Evolutionary conservation across 768 basidiomycete species (phyloP).

Genomic region (Sistotremastrum suecicum): DNA sequence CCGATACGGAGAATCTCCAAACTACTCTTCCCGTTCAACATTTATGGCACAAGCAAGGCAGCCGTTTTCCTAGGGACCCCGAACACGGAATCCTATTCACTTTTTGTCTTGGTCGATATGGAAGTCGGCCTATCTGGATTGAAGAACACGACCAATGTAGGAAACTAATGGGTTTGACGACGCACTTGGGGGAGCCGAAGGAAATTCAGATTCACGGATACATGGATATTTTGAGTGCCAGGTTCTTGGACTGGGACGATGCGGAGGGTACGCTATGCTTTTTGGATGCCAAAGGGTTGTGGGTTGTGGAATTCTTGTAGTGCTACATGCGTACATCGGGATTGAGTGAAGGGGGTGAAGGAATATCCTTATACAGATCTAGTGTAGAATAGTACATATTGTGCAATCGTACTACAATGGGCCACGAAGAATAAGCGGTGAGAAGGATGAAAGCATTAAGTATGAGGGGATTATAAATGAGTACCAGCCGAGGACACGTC

Average conservation of each 20-base stretch:
- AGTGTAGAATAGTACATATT: neutral
- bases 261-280: constrained; percentile 4
- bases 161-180: neutral
- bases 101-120: constrained; percentile 6
- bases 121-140: constrained; percentile 4
- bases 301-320: neutral
- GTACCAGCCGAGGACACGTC: constrained; percentile 46
- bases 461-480: constrained; percentile 26
- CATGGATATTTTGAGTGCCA: constrained; percentile 1
- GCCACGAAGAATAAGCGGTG: no score
- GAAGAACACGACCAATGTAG: constrained; percentile 2
- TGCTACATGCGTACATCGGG: neutral
- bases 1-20: neutral
- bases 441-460: neutral
- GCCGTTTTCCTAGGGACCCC: no score
- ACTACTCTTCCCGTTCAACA: neutral
- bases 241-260: constrained; percentile 5
- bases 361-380: neutral
- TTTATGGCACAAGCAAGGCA: neutral
- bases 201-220: neutral
- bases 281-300: constrained; percentile 21
- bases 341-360: neutral
- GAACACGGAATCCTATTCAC: constrained; percentile 4
- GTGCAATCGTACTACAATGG: neutral
- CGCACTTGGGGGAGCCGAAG: no score